A percentile compares a stretch with the other conserved stretches of the same genome.
These are phyloP conservation scores for Caloboletus firmus DNA, from an alignment of 1,284 basidiomycete genomes.

Conservation along the genomic window DNA sequence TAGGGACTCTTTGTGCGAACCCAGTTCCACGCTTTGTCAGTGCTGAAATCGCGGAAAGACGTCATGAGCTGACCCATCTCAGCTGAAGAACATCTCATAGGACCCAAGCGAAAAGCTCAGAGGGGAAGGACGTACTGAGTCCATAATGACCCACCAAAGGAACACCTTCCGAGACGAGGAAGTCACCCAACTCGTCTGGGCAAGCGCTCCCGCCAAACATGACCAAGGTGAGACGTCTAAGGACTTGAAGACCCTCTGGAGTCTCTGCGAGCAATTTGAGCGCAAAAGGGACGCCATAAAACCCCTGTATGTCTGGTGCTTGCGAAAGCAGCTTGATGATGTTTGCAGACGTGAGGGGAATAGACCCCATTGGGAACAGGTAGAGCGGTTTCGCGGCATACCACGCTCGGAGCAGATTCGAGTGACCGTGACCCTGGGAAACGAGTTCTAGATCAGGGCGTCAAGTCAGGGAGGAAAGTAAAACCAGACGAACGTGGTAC, in stretches of 20 bases:
- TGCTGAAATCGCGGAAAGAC: conserved; percentile 48
- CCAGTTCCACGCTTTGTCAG: conserved; percentile 64
- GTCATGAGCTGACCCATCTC: conserved; percentile 49
- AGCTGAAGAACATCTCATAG: not conserved
- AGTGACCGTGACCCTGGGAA: conserved; percentile 20
- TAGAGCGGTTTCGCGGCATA: conserved; percentile 47
- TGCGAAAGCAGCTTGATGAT: conserved; percentile 37
- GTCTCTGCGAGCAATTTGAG: conserved; percentile 52
- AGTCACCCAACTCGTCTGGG: conserved; percentile 54
- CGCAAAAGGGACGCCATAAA: conserved; percentile 23
- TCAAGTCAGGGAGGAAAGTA: not conserved
- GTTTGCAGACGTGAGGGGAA: conserved; percentile 53
- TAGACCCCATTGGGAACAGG: conserved; percentile 49
- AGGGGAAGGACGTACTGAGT: conserved; percentile 33
- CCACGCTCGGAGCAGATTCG: conserved; percentile 36
- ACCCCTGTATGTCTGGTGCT: conserved; percentile 16
- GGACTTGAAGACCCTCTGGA: conserved; percentile 46
- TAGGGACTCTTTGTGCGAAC: conserved; percentile 38
- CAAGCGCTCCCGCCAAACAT: conserved; percentile 47
- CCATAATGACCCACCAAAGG: conserved; percentile 58
- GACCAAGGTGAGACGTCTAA: conserved; percentile 52
- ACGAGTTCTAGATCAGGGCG: not conserved
- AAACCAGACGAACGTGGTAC: conserved; percentile 40
- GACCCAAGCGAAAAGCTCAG: not conserved
- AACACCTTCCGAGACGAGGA: conserved; percentile 51